Evolutionary conservation across 1,284 basidiomycete genomes (phyloP), one percentile per base, ranked within the genome.

Genomic region (Tylopilus sp.): DNA sequence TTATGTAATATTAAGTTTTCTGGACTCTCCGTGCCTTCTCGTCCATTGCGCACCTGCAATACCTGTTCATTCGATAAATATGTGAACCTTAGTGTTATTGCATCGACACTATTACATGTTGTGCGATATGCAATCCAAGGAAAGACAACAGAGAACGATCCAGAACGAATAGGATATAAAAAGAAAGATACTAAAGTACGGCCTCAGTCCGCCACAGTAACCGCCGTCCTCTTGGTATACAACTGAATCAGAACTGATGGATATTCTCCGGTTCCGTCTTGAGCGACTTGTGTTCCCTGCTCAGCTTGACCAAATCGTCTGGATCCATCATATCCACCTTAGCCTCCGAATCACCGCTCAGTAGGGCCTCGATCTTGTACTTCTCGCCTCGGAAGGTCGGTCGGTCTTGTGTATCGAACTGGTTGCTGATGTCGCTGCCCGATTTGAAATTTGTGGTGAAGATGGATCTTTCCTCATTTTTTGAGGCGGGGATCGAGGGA

Each of bases 221-320:
- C 57, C 70, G 76, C n/a, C n/a, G n/a, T n/a, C n/a, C n/a, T n/a
- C 49, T 67, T 70, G 62, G 55, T 67, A 55, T 79, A 83, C 49
- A n/a, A n/a, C n/a, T n/a, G n/a, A 80, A 75, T 10, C 79, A 77
- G 49, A 80, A 75, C 9, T 79, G 77, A 49, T 77, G 82, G 58
- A 90, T 87, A 52, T 71, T 77, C 69, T 84, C 80, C 38, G 90
- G 70, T 65, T 88, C 87, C 39, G 80, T 80, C 70, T 81, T 79
- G 68, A 82, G 75, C 51, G 77, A 77, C 64, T 80, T 78, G 70
- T 87, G 81, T 15, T 84, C 81, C 19, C 69, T 69, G 52, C 72
- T 83, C 52, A 91, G 74, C 65, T 81, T 81, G 59, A 75, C 68
- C 64, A 90, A 68, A 29, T 87, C 87, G 39, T 90, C 88, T 7